Percentiles rank a stretch among this genome's conserved stretches.
These are phyloP conservation scores for Zasmidium citrigriseum DNA, from an alignment of 2,329 filamentous ascomycete species.

Conservation along the genomic window DNA sequence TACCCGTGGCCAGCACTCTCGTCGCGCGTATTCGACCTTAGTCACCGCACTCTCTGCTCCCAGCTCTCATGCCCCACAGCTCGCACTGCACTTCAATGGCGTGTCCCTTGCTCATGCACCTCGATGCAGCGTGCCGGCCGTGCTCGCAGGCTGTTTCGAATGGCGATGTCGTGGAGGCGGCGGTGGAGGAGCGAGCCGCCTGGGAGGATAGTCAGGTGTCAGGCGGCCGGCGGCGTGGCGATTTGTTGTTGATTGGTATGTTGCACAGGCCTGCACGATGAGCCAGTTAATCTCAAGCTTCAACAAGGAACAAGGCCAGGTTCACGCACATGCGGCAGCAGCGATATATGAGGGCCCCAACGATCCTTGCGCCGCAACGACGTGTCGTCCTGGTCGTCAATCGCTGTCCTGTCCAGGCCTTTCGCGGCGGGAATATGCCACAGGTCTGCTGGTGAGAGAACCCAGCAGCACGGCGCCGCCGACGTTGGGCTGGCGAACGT, in stretches of 20 bases:
- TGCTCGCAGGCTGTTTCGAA: conserved; percentile 5
- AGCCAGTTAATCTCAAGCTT: conserved; percentile 7
- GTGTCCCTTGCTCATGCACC: conserved; percentile 20
- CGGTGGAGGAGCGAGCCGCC: conserved; percentile 3
- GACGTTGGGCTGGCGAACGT: neutral
- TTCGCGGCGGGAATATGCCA: no score
- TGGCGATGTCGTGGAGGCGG: neutral
- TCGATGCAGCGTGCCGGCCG: conserved; percentile 1
- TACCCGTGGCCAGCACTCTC: no score
- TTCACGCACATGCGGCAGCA: neutral
- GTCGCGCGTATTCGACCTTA: neutral
- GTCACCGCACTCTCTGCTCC: neutral
- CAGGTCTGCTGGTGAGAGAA: no score
- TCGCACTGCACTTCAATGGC: neutral
- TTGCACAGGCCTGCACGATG: neutral
- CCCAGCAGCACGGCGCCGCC: conserved; percentile 4
- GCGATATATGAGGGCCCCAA: neutral
- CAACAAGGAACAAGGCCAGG: neutral
- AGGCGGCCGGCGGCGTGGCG: conserved; percentile 8
- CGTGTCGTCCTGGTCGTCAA: no score
- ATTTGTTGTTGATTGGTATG: neutral
- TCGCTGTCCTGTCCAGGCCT: no score
- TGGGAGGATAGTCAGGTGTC: conserved; percentile 4
- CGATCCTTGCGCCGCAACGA: neutral
- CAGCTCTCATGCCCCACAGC: neutral